Conservation (phyloP, 768 basidiomycete species). For the Leccinum arenicola region DNA sequence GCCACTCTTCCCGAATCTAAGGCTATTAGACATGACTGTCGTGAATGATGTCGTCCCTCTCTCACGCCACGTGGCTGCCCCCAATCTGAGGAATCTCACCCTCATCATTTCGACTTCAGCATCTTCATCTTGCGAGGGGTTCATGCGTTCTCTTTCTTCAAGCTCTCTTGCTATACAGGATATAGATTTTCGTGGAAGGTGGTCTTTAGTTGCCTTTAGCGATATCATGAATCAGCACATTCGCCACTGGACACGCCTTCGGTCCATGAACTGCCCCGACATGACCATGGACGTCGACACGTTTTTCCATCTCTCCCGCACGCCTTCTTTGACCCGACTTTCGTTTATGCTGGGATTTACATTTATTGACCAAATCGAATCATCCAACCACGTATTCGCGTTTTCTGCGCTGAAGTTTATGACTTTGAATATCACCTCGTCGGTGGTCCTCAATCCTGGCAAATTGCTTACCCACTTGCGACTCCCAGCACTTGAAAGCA, state of each 20-base stretch:
- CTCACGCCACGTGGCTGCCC: background rate
- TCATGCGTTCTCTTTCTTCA: background rate
- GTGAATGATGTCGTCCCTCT: background rate
- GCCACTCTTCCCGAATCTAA: conserved; percentile 1
- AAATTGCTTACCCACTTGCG: background rate
- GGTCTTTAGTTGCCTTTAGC: background rate
- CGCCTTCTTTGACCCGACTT: background rate
- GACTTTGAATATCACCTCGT: background rate
- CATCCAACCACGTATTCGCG: background rate
- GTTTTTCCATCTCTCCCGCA: background rate
- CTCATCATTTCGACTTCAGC: background rate
- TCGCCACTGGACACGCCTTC: background rate
- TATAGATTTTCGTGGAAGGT: background rate
- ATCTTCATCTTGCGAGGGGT: background rate
- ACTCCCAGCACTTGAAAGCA: background rate
- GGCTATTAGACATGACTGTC: background rate
- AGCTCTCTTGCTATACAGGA: background rate
- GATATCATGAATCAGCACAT: background rate
- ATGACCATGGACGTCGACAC: background rate
- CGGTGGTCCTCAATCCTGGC: background rate
- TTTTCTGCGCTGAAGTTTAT: background rate
- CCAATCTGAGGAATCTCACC: background rate
- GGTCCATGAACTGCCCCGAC: background rate
- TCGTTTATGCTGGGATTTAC: background rate
- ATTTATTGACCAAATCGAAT: background rate